Evolutionary conservation across 148 eudicot species (phyloP).

Genomic region (Camellia japonica): DNA sequence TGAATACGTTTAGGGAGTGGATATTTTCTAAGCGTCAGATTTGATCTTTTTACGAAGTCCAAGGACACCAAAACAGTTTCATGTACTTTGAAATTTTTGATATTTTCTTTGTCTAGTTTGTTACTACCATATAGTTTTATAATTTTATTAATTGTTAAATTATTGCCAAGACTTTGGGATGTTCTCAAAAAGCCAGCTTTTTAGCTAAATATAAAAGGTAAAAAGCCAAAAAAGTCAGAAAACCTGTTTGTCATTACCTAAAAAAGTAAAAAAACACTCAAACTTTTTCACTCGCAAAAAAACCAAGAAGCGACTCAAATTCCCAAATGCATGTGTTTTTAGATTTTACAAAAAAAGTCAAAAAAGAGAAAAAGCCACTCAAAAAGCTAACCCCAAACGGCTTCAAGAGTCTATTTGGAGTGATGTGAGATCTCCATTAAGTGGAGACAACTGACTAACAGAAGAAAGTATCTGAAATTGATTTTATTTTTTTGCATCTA

Average conservation of each 20-base stretch:
- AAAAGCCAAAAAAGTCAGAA: too few relatives aligned
- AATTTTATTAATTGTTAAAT: background rate
- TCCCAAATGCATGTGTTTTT: too few relatives aligned
- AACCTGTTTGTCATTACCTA: too few relatives aligned
- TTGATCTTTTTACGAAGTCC: background rate
- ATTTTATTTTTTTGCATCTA: background rate
- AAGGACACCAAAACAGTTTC: background rate
- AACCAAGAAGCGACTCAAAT: too few relatives aligned
- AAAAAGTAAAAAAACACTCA: too few relatives aligned
- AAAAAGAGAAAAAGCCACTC: too few relatives aligned
- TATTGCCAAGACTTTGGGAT: background rate
- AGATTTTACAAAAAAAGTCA: too few relatives aligned
- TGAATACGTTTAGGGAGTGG: background rate
- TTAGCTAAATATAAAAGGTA: too few relatives aligned
- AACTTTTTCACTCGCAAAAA: too few relatives aligned
- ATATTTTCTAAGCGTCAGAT: background rate
- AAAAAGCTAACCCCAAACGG: too few relatives aligned
- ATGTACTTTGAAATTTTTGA: background rate
- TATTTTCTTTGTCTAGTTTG: background rate
- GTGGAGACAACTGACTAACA: background rate
- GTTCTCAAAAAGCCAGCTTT: too few relatives aligned
- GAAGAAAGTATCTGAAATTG: background rate
- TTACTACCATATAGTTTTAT: background rate
- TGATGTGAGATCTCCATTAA: background rate
- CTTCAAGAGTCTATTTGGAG: too few relatives aligned